Evolutionary conservation across 2,329 filamentous ascomycete species (phyloP), one percentile per base, ranked within the genome.

Genomic region (Talaromyces piceae): DNA sequence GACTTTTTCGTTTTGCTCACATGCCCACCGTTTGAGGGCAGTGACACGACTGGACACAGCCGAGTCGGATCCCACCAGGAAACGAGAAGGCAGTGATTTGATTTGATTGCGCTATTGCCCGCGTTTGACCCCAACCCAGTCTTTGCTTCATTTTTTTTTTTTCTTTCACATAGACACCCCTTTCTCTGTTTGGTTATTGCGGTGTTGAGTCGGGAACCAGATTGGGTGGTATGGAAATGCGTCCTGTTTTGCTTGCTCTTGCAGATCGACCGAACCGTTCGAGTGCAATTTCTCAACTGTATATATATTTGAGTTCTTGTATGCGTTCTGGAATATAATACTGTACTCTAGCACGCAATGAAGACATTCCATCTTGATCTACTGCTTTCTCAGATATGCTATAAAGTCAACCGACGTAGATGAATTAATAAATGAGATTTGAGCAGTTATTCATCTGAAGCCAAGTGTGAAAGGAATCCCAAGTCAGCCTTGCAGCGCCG

Each of bases 281-380:
- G 39, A 43, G 23, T 43, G 39, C 39, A 43, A n/a, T 23, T 43
- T 43, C 39, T 43, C 22, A 43, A 18, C n/a, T 43, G 39, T 43
- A 43, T 16, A 43, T 43, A 43, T 43, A 43, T 25, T 25, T 43
- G 39, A 16, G 33, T 20, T 43, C 39, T 43, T 43, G 39, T 37
- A 37, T 43, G 39, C 39, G 39, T 43, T 43, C 39, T 43, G 39
- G 39, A 18, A 25, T 43, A 43, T 43, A 43, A 37, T 43, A 43
- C 39, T 43, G 39, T 43, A 43, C 20, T 43, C 39, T 43, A 43
- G 39, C 39, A 43, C 23, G 39, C 39, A 43, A 43, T 43, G 33
- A 37, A 37, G 33, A 37, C 33, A 37, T 37, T 4, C n/a, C 39
- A 25, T 43, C 20, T 23, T 20, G 33, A 20, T 18, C 20, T n/a